Evolutionary conservation across 768 basidiomycete species (phyloP).

Genomic region (Trametes elegans): DNA sequence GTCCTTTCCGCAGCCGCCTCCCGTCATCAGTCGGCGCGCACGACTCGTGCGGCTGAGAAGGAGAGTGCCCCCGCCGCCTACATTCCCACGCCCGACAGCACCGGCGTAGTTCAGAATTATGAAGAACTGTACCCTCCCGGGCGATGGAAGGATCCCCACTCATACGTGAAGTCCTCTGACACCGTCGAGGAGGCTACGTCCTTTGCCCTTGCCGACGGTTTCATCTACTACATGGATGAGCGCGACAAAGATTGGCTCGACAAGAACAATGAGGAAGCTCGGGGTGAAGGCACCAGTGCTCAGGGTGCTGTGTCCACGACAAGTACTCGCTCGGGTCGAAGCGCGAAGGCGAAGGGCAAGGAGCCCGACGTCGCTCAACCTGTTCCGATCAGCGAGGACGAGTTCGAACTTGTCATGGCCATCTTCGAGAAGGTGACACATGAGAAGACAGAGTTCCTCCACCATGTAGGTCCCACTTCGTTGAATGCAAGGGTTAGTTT

Average conservation of each 20-base stretch:
- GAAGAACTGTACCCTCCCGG: conserved; percentile 67
- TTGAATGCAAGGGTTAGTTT: background rate
- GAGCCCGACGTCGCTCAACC: conserved; percentile 69
- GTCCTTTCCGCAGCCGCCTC: conserved; percentile 55
- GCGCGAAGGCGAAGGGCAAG: conserved; percentile 82
- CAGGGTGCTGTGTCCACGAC: conserved; percentile 63
- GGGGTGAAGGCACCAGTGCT: conserved; percentile 80
- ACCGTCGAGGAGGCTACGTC: conserved; percentile 76
- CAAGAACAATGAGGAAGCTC: conserved; percentile 83
- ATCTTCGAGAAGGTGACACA: conserved; percentile 90
- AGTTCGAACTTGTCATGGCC: conserved; percentile 95
- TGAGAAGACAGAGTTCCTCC: conserved; percentile 85
- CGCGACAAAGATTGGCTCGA: conserved; percentile 94
- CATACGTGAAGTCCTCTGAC: conserved; percentile 79
- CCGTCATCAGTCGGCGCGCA: conserved; percentile 39
- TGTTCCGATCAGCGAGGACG: conserved; percentile 79
- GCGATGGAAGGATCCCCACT: conserved; percentile 73
- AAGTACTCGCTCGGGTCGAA: conserved; percentile 58
- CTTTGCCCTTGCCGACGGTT: conserved; percentile 65
- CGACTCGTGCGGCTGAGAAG: conserved; percentile 39
- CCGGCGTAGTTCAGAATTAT: conserved; percentile 76
- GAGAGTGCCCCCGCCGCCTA: conserved; percentile 53
- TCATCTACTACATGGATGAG: conserved; percentile 94
- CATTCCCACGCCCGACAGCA: conserved; percentile 93
- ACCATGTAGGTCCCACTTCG: conserved; percentile 67